phyloP scores from a whole-genome alignment of 495 filamentous ascomycete genomes.

The Evernia prunastri region DNA sequence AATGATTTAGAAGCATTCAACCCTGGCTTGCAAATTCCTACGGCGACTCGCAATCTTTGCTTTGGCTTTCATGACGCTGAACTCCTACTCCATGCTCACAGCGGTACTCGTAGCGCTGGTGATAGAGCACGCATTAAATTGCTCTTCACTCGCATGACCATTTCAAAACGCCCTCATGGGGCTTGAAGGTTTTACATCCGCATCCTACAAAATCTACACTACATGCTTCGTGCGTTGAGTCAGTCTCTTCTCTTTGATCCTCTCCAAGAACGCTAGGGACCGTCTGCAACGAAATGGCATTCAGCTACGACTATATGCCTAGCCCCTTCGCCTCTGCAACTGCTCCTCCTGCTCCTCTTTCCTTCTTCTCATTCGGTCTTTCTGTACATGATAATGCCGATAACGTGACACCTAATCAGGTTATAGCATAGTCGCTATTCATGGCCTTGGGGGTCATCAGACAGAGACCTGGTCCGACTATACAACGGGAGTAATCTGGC shows the following conservation, averaged over 20 bases:
- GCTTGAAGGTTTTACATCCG: conserved; percentile 1
- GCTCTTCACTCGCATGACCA: too few species aligned
- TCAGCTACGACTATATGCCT: too few species aligned
- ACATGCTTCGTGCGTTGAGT: not conserved
- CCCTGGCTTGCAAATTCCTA: too few species aligned
- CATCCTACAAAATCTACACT: not conserved
- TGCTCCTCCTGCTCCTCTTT: too few species aligned
- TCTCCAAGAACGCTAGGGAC: too few species aligned
- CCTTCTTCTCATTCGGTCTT: not conserved
- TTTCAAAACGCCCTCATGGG: conserved; percentile 7
- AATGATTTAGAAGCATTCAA: too few species aligned
- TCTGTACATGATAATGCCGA: not conserved
- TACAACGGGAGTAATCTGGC: conserved; percentile 19
- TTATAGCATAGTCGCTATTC: conserved; percentile 35
- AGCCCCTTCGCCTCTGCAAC: not conserved
- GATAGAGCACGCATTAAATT: too few species aligned
- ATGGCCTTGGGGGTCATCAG: conserved; percentile 34
- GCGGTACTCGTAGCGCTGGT: too few species aligned
- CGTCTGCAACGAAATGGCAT: too few species aligned
- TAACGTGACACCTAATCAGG: conserved; percentile 5
- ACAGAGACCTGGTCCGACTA: conserved; percentile 27
- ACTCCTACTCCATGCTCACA: too few species aligned
- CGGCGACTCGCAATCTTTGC: too few species aligned
- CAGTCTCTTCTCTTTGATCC: not conserved
- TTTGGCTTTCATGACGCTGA: too few species aligned